Evolutionary conservation across 148 eudicot species (phyloP).

Genomic region (Tetragonia tetragonoides): DNA sequence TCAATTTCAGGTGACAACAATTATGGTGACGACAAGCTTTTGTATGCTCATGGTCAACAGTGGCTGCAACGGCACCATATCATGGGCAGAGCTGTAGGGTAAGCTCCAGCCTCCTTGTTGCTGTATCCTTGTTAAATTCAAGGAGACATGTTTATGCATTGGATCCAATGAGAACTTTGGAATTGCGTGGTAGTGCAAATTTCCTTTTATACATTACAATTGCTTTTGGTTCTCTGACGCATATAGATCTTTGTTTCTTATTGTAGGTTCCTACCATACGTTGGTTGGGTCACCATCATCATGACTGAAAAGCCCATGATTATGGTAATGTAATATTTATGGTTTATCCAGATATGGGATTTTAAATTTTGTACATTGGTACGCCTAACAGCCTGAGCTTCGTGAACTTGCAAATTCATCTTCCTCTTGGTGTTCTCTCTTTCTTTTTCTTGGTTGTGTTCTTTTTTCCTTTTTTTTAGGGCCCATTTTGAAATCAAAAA

Average conservation of each 20-base stretch:
- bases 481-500: no score
- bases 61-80: slow-evolving; percentile 81
- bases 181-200: background rate
- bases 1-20: slow-evolving; percentile 66
- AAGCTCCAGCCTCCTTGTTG: slow-evolving; percentile 22
- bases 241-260: background rate
- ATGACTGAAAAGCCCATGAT: slow-evolving; percentile 61
- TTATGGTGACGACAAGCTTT: slow-evolving; percentile 53
- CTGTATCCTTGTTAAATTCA: background rate
- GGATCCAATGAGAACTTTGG: background rate
- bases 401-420: no score
- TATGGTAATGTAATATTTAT: slow-evolving; percentile 44
- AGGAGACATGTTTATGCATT: background rate
- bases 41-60: slow-evolving; percentile 75
- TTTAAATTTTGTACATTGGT: background rate
- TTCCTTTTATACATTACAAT: background rate
- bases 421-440: no score
- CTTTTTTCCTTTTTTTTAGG: no score
- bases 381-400: background rate
- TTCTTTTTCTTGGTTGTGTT: no score
- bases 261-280: slow-evolving; percentile 62
- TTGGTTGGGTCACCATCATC: slow-evolving; percentile 68
- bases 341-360: background rate
- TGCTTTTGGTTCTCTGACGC: background rate
- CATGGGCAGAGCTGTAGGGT: slow-evolving; percentile 92